Percentiles rank a stretch among this genome's conserved stretches.
These are phyloP conservation scores for Pleurotus eryngii DNA, from an alignment of 768 basidiomycete species.

Conservation along the genomic window DNA sequence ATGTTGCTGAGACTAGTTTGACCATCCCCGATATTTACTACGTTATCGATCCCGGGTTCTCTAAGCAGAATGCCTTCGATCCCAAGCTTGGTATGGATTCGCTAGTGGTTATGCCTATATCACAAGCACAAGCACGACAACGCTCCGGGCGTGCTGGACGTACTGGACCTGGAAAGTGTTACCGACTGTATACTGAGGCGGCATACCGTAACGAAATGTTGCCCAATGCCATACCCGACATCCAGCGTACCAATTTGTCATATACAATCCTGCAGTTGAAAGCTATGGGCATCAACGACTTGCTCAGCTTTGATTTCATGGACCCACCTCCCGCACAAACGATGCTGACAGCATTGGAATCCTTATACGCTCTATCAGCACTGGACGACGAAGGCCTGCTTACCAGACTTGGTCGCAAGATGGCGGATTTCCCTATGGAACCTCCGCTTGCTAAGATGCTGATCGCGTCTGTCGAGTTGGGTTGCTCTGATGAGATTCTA, in stretches of 20 bases:
- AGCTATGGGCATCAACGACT: constrained; percentile 98
- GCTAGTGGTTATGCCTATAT: constrained; percentile 97
- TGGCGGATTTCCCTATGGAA: constrained; percentile 99
- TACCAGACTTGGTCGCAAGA: constrained; percentile 93
- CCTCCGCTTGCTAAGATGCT: constrained; percentile 96
- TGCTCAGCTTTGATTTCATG: constrained; percentile 99
- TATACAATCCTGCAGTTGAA: constrained; percentile 93
- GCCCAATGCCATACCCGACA: constrained; percentile 95
- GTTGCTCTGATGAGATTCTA: constrained; percentile 96
- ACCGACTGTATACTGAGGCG: constrained; percentile 96
- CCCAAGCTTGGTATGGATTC: constrained; percentile 98
- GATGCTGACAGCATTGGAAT: constrained; percentile 93
- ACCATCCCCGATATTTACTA: constrained; percentile 99
- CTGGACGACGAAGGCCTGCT: constrained; percentile 95
- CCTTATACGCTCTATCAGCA: constrained; percentile 92
- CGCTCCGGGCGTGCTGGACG: constrained; percentile 95
- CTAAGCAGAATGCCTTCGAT: constrained; percentile 98
- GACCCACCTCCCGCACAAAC: constrained; percentile 97
- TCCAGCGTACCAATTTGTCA: constrained; percentile 91
- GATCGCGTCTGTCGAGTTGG: constrained; percentile 94
- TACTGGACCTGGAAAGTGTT: constrained; percentile 97
- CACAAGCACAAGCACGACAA: constrained; percentile 96
- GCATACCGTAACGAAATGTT: constrained; percentile 99
- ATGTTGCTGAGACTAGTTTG: constrained; percentile 97
- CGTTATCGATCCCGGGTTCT: constrained; percentile 97